These are phyloP conservation scores for Telfairia occidentalis DNA, from an alignment of 331 rosid genomes.

Conservation along the genomic window DNA sequence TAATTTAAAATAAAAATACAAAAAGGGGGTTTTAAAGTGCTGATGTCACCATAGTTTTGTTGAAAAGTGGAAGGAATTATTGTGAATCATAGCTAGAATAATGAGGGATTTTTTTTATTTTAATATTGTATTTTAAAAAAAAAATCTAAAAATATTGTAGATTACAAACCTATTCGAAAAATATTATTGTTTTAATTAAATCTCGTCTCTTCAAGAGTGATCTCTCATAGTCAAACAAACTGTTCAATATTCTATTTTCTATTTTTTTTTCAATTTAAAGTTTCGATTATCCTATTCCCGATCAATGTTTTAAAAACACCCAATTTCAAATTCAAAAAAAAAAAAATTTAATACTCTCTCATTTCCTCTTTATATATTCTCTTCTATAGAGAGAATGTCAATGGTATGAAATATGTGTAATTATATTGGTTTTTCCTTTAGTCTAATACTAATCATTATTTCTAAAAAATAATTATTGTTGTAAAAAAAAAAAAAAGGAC, in stretches of 20 bases:
- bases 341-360: not conserved
- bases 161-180: no score
- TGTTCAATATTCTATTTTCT: not conserved
- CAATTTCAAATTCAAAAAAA: not conserved
- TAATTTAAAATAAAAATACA: conserved; percentile 2
- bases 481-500: not conserved
- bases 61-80: conserved; percentile 36
- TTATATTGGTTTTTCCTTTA: not conserved
- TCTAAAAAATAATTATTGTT: not conserved
- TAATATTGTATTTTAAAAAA: no score
- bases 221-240: no score
- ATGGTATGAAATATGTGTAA: not conserved
- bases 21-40: conserved; percentile 22
- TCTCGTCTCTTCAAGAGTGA: no score
- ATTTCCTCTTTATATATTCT: not conserved
- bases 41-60: conserved; percentile 34
- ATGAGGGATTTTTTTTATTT: no score
- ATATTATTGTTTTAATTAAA: no score
- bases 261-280: not conserved
- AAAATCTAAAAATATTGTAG: no score
- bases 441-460: not conserved
- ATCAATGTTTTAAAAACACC: not conserved
- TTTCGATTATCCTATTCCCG: not conserved
- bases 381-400: not conserved
- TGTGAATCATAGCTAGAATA: conserved; percentile 33